phyloP scores from a whole-genome alignment of 345 rosid genomes.

The Euclidium syriacum region DNA sequence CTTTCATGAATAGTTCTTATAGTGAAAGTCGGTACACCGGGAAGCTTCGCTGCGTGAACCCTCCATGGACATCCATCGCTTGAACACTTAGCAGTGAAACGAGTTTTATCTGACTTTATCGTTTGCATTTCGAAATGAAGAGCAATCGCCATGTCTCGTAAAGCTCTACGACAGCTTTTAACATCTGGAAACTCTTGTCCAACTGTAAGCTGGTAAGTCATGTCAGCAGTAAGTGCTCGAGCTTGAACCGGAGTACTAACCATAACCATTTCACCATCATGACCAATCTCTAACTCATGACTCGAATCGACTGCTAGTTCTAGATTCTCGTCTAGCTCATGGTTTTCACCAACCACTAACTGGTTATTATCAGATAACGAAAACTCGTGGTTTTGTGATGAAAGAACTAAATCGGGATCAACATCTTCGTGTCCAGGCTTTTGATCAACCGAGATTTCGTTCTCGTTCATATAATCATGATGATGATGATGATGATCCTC shows the following conservation, averaged over 20 bases:
- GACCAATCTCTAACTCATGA: slow-evolving; percentile 68
- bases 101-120: slow-evolving; percentile 95
- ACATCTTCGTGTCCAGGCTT: slow-evolving; percentile 33
- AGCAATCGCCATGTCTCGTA: slow-evolving; percentile 93
- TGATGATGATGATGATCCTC: slow-evolving; percentile 42
- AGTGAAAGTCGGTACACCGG: slow-evolving; percentile 95
- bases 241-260: slow-evolving; percentile 54
- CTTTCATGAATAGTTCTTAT: slow-evolving; percentile 84
- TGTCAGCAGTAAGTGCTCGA: slow-evolving; percentile 45
- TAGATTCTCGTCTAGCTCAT: slow-evolving; percentile 39
- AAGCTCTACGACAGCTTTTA: slow-evolving; percentile 88
- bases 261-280: slow-evolving; percentile 60
- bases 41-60: slow-evolving; percentile 96
- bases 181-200: slow-evolving; percentile 99
- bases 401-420: slow-evolving; percentile 30
- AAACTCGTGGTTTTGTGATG: slow-evolving; percentile 39
- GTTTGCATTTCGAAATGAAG: slow-evolving; percentile 99
- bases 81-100: slow-evolving; percentile 98
- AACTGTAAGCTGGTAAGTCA: slow-evolving; percentile 59
- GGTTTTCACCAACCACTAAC: slow-evolving; percentile 48
- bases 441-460: slow-evolving; percentile 40
- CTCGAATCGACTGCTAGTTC: slow-evolving; percentile 55
- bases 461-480: slow-evolving; percentile 50
- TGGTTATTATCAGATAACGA: slow-evolving; percentile 48
- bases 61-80: slow-evolving; percentile 97